Evolutionary conservation across 2,329 filamentous ascomycete genomes (phyloP).

Genomic region (Zymoseptoria passerinii): DNA sequence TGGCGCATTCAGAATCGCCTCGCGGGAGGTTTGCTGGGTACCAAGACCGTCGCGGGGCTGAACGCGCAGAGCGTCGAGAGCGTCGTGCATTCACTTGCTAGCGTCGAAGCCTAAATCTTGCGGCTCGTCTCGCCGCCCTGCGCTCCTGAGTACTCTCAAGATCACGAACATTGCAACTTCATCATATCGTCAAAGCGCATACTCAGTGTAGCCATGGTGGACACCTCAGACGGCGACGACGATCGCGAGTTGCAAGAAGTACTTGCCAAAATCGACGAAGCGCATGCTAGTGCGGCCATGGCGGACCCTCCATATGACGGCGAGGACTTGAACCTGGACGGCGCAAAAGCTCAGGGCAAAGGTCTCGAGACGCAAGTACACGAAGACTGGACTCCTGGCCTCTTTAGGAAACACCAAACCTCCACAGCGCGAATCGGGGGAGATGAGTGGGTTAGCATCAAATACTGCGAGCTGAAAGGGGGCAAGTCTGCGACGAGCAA

Average conservation of each 20-base stretch:
- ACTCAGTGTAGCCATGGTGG: neutral
- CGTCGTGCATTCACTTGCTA: neutral
- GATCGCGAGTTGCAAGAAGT: no score
- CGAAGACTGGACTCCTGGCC: neutral
- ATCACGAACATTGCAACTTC: neutral
- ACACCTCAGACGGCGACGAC: neutral
- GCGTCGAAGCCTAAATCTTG: neutral
- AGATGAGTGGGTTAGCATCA: neutral
- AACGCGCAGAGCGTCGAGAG: neutral
- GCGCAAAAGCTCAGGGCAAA: neutral
- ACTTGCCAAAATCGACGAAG: neutral
- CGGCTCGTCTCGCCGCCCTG: neutral
- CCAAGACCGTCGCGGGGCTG: no score
- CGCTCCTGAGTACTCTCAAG: neutral
- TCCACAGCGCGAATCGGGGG: neutral
- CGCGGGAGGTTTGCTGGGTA: no score
- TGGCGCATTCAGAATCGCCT: no score
- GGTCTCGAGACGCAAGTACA: neutral
- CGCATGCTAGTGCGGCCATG: neutral
- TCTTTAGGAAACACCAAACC: neutral
- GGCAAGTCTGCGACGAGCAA: neutral
- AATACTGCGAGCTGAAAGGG: neutral
- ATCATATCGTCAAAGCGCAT: neutral
- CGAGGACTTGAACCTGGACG: neutral
- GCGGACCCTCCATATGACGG: neutral